These are phyloP conservation scores for Aegilops longissima DNA, from an alignment of 176 grass and related monocot genomes.

Conservation along the genomic window DNA sequence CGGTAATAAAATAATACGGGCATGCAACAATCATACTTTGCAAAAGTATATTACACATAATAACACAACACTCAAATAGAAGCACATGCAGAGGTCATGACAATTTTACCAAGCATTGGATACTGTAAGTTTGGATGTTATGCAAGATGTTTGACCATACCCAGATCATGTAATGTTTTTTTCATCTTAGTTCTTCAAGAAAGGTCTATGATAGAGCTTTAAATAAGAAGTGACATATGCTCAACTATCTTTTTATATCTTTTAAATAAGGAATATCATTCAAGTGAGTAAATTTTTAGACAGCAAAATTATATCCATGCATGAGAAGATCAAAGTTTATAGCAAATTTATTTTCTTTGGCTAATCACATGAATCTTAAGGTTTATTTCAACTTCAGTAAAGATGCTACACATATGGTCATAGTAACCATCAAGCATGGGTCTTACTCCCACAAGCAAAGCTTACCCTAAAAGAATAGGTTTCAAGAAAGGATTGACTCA, in stretches of 20 bases:
- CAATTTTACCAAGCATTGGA: too few relatives aligned
- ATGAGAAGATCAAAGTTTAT: not conserved
- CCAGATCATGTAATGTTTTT: not conserved
- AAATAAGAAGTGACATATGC: not conserved
- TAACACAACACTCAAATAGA: too few relatives aligned
- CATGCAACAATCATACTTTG: too few relatives aligned
- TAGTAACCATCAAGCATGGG: not conserved
- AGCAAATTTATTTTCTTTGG: not conserved
- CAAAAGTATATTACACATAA: too few relatives aligned
- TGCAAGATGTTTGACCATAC: not conserved
- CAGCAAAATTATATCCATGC: not conserved
- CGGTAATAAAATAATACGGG: too few relatives aligned
- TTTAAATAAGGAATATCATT: not conserved
- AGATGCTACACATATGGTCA: not conserved
- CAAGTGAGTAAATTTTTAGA: not conserved
- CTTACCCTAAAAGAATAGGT: not conserved
- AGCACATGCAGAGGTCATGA: too few relatives aligned
- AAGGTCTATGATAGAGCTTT: not conserved
- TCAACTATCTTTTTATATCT: not conserved
- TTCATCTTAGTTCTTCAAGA: not conserved
- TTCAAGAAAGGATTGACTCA: not conserved
- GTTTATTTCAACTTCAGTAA: not conserved
- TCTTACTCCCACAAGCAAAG: not conserved
- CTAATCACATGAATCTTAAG: not conserved
- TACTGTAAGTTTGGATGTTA: not conserved